Evolutionary conservation across 1,139 yeast genomes (phyloP), one percentile per base, ranked within the genome.

Genomic region (Zygoascus meyerae): DNA sequence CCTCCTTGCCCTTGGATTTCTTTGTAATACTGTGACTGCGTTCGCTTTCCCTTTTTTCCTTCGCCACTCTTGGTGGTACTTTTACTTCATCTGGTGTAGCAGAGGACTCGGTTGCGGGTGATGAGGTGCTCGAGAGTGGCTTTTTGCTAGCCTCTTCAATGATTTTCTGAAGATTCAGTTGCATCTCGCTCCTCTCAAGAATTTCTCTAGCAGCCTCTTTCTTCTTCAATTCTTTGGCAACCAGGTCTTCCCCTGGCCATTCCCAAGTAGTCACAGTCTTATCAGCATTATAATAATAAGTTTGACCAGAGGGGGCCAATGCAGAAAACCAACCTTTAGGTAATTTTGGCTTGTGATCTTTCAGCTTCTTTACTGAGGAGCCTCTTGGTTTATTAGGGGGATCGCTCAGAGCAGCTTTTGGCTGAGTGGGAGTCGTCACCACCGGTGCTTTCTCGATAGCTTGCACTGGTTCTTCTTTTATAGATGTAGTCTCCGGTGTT

Each of bases 261-360:
- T 77, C 81, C 90, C 92, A 83, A 44, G 74, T 74, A 1, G 81
- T 73, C 14, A 67, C 55, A 38, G 71, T 70, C 35, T 69, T 63
- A 12, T 62, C 69, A 37, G 75, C 64, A 58, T 83, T 76, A 65
- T 70, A 82, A 61, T 77, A 84, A 61, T 83, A 83, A 4, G 60
- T 48, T 32, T 53, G 48, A 11, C 72, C 71, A 8, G 54, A 54
- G 1, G 58, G 55, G 3, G 62, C 59, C n/a, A 51, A 51, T 0
- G 68, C 62, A 2, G 60, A 52, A 10, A 58, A 58, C 75, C 75
- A 71, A n/a, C 69, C 71, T 3, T 51, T 45, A 1, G 73, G 73
- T 21, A 68, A 52, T 21, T 21, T 21, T 21, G 26, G 26, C 16
- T 40, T 40, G 3, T 40, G 40, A 14, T 28, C 29, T 34, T 44